These are phyloP conservation scores for Ceratobasidium sp. DNA, from an alignment of 1,284 basidiomycete species.

Conservation along the genomic window DNA sequence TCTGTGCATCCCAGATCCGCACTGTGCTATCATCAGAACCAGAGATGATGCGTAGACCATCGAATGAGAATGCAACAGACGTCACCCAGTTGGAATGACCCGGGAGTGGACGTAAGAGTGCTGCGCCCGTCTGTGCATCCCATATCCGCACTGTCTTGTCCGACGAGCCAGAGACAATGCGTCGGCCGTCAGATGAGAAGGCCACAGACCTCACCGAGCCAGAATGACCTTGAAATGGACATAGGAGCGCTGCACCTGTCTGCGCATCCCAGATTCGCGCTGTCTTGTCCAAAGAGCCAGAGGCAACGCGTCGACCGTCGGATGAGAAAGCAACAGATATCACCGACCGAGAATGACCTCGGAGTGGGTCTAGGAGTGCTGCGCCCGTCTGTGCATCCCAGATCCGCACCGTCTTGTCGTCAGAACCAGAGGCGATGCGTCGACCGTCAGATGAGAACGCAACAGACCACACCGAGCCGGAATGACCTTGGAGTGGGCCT, in stretches of 20 bases:
- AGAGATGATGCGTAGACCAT: conserved; percentile 23
- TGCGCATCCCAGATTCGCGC: conserved; percentile 11
- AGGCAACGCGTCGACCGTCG: background rate
- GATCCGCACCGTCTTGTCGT: conserved; percentile 17
- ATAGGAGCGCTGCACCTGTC: background rate
- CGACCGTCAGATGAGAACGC: conserved; percentile 29
- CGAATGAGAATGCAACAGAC: no score
- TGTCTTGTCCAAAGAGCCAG: background rate
- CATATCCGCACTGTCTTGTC: no score
- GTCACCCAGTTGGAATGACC: conserved; percentile 1
- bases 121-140: background rate
- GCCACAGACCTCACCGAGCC: background rate
- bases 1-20: conserved; percentile 26
- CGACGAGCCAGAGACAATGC: background rate
- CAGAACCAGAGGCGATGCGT: conserved; percentile 31
- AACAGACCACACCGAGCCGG: conserved; percentile 10
- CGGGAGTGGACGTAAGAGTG: background rate
- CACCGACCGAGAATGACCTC: conserved; percentile 26
- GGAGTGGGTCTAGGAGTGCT: background rate
- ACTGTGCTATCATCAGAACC: conserved; percentile 40
- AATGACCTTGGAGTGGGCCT: conserved; percentile 7
- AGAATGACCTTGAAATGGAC: background rate
- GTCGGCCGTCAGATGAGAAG: background rate
- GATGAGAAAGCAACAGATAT: background rate
- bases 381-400: conserved; percentile 15